Evolutionary conservation across 2,329 filamentous ascomycete genomes (phyloP), one percentile per base, ranked within the genome.

Genomic region (Phyllachora maydis): DNA sequence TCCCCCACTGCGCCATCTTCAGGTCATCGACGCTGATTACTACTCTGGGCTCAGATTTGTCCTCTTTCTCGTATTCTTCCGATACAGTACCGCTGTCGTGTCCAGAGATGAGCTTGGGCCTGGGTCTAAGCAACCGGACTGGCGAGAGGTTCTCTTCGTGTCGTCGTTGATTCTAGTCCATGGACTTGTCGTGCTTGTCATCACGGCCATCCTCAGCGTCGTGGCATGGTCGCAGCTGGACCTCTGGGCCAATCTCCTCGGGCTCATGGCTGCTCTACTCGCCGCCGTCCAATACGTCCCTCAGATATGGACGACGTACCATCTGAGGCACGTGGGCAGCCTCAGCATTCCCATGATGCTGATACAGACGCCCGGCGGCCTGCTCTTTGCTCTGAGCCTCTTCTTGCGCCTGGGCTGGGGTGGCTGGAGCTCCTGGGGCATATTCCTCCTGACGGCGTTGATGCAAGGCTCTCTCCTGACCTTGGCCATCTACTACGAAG

Each of bases 271-370:
- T 11, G 76, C 79, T 1, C 48, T 66, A 2, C 65, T 98, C 4
- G 78, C 88, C 1, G 74, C 67, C 0, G 63, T 95, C 12, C 88
- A 98, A 49, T 98, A 95, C 47, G 55, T 98, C 10, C 88, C 88
- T 0, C 88, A 98, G 49, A 91, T 98, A 32, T 82, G 71, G 52
- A 93, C 77, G 24, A 98, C 88, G 0, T 90, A 78, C 50, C 64
- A 58, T 24, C 55, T 93, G 28, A 76, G 85, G 42, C 73, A 83
- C 37, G 75, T 91, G 2, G 82, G 82, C 26, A 92, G 82, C 43
- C 52, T 98, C 36, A 92, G 81, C 39, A 88, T 98, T 27, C 74
- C 81, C 4, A 95, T 93, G 75, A 95, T 98, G 83, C 76, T 77
- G 42, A 92, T 98, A 16, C 88, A 98, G 46, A 93, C 85, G 0